Evolutionary conservation across 2,329 filamentous ascomycete species (phyloP).

Genomic region (Didymella segeticola): DNA sequence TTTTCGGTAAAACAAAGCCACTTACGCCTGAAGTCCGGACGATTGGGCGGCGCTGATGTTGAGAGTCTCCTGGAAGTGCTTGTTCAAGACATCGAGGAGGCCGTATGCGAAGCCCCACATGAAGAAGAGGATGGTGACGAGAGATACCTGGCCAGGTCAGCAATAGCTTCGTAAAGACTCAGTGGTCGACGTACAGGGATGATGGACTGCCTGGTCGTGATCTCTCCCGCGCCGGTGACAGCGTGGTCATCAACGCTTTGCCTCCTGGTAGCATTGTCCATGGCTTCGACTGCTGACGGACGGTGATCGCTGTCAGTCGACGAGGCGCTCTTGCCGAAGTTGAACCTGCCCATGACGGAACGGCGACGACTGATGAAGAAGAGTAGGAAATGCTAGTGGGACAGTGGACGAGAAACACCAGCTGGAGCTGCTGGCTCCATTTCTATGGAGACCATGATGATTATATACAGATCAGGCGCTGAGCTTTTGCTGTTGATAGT

Average conservation of each 20-base stretch:
- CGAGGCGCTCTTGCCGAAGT: constrained; percentile 14
- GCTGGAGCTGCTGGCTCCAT: constrained; percentile 16
- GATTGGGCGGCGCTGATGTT: constrained; percentile 66
- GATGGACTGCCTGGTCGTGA: constrained; percentile 67
- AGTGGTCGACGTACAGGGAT: constrained; percentile 45
- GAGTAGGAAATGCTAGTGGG: background rate
- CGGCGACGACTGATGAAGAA: too few relatives aligned
- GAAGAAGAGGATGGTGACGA: constrained; percentile 82
- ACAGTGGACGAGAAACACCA: background rate
- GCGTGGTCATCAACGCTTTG: constrained; percentile 29
- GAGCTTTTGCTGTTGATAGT: constrained; percentile 6
- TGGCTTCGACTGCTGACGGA: constrained; percentile 31
- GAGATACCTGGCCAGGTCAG: constrained; percentile 8
- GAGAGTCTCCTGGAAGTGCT: constrained; percentile 67
- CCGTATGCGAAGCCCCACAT: constrained; percentile 91
- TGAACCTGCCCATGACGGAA: constrained; percentile 18
- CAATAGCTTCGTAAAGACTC: background rate
- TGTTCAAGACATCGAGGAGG: constrained; percentile 79
- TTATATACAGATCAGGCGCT: constrained; percentile 14
- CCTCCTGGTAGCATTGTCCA: constrained; percentile 20
- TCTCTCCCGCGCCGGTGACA: constrained; percentile 32
- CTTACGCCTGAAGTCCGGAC: constrained; percentile 66
- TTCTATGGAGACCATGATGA: background rate
- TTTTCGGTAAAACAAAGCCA: constrained; percentile 51
- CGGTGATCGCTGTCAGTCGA: constrained; percentile 20